Evolutionary conservation across 306 rosid genomes (phyloP).

Genomic region (Carpinus fangiana): DNA sequence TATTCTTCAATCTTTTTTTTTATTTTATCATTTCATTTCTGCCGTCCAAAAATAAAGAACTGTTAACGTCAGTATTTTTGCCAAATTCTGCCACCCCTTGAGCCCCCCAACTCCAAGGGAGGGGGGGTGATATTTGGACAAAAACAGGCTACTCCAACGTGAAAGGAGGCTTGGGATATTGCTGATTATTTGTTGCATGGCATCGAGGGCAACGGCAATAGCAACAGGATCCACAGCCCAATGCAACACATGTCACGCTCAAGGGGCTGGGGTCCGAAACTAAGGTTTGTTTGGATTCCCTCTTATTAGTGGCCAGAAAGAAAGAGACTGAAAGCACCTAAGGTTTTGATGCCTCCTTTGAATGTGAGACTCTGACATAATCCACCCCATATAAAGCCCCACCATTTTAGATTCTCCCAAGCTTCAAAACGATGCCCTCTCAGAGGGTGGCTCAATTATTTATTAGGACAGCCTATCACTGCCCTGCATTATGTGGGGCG

Average conservation of each 20-base stretch:
- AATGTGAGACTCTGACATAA: not conserved
- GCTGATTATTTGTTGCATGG: constrained; percentile 43
- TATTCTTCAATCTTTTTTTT: too few species aligned
- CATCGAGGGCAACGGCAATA: constrained; percentile 38
- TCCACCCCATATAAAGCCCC: not conserved
- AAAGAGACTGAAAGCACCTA: constrained; percentile 8
- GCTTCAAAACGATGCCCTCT: not conserved
- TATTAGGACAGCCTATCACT: not conserved
- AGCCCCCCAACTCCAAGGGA: too few species aligned
- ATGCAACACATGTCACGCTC: constrained; percentile 1
- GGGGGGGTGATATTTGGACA: not conserved
- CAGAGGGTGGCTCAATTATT: not conserved
- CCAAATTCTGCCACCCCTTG: too few species aligned
- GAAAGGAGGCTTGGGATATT: not conserved
- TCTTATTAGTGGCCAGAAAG: constrained; percentile 25
- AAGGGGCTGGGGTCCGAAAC: constrained; percentile 28
- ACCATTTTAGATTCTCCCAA: not conserved
- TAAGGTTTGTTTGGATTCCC: constrained; percentile 29
- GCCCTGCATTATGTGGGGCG: not conserved
- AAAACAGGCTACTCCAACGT: constrained; percentile 7
- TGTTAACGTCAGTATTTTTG: too few species aligned
- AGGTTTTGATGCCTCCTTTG: constrained; percentile 1
- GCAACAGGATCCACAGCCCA: constrained; percentile 19
- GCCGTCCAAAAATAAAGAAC: too few species aligned
- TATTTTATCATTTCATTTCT: too few species aligned